Percentiles rank a stretch among this genome's conserved stretches.
phyloP scores from a whole-genome alignment of 352 stramenopile genomes.

The Pythium myriotylum region DNA sequence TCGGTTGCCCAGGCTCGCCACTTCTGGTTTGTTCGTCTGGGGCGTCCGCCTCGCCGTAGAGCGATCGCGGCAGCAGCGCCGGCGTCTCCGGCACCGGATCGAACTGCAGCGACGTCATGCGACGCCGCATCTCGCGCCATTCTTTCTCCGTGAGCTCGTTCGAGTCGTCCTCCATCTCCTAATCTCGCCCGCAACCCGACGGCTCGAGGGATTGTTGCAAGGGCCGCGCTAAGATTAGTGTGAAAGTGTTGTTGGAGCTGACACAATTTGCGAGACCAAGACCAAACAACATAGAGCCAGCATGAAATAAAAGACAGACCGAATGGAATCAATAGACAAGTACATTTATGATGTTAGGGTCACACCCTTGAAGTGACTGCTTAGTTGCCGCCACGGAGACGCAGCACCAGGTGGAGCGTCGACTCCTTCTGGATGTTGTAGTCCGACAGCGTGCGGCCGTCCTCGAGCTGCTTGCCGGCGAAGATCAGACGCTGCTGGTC shows the following conservation, averaged over 20 bases:
- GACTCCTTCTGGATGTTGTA: slow-evolving; percentile 80
- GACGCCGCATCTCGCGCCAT: slow-evolving; percentile 61
- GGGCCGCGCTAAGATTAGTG: neutral
- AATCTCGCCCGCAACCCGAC: neutral
- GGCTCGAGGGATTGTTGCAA: neutral
- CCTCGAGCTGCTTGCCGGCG: slow-evolving; percentile 34
- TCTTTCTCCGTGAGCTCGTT: slow-evolving; percentile 48
- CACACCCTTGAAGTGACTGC: neutral
- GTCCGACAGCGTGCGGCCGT: slow-evolving; percentile 33
- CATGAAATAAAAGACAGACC: neutral
- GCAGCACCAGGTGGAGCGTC: slow-evolving; percentile 45
- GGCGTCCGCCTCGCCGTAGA: slow-evolving; percentile 28
- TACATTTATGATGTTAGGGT: neutral
- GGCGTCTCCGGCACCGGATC: slow-evolving; percentile 68
- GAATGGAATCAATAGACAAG: neutral
- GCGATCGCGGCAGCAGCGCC: slow-evolving; percentile 37
- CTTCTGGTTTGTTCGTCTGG: neutral
- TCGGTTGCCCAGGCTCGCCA: neutral
- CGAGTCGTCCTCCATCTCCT: slow-evolving; percentile 6
- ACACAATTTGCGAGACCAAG: neutral
- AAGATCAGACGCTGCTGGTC: slow-evolving; percentile 97
- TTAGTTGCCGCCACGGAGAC: slow-evolving; percentile 7
- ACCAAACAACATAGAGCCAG: neutral
- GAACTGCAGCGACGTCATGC: slow-evolving; percentile 58
- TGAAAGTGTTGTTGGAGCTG: neutral